Evolutionary conservation across 2,329 filamentous ascomycete genomes (phyloP), one percentile per base, ranked within the genome.

Genomic region (Sporothrix phasma): DNA sequence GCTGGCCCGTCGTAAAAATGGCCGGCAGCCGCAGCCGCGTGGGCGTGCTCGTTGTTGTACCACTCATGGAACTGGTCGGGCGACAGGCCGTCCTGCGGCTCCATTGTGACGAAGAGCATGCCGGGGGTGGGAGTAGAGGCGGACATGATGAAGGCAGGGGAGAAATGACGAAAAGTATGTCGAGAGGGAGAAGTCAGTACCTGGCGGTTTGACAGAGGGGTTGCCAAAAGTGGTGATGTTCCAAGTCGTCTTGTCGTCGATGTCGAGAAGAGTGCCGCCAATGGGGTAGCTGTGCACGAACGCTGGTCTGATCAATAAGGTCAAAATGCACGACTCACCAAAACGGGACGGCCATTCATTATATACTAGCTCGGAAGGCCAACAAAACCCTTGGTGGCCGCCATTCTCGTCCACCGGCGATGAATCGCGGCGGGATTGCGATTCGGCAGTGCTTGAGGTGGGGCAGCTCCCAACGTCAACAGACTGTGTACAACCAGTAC

Each of bases 11-110:
- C 69, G 77, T 73, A 72, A 85, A 85, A 72, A 92, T 86, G 70
- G 88, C 86, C 3, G 89, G 84, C 15, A 95, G 77, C 58, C 90
- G 87, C 6, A 95, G 82, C 56, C 91, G 88, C 17, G 86, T 84
- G 19, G 91, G 91, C 91, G 76, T 96, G 91, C 77, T 96, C 91
- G 75, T 92, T 94, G 78, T 95, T 92, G 79, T 96, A 96, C 89
- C 90, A 93, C 73, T 95, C 90, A 75, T 95, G 88, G 76, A 96
- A 95, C 71, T 89, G 85, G 67, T 84, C 79, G 56, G 81, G 75
- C 63, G 86, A 79, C 70, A 91, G 80, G 69, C 81, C 81, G 64
- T 83, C 79, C 73, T 83, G 81, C 70, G 90, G 90, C 76, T 92
- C 86, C 88, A 95, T 95, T 17, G 89, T 92, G 69, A 96, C 91